Conservation (phyloP, 2,329 filamentous ascomycete species). For the Apiospora arundinis region DNA sequence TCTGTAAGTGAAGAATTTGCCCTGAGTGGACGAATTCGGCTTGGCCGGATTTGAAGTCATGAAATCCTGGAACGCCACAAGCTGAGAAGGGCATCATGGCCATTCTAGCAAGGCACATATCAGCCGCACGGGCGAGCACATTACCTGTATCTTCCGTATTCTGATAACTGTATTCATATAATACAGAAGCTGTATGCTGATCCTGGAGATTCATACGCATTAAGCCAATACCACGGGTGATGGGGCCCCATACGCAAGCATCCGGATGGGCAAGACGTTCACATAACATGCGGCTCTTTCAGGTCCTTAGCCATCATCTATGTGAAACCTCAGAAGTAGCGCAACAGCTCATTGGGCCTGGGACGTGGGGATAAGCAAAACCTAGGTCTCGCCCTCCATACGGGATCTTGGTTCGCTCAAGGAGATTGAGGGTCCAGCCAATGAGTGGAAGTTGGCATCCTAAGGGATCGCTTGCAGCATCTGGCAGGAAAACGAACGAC, state of each 20-base stretch:
- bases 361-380: neutral
- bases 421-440: neutral
- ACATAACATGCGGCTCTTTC: neutral
- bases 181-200: neutral
- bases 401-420: neutral
- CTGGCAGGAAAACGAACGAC: neutral
- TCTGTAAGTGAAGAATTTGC: neutral
- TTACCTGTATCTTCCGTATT: neutral
- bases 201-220: neutral
- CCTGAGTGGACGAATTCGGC: neutral
- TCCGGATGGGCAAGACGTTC: neutral
- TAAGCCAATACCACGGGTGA: neutral
- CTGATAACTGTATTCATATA: neutral
- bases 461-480: neutral
- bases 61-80: slow-evolving; percentile 3
- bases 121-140: slow-evolving; percentile 2
- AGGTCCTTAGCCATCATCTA: neutral
- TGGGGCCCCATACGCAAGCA: neutral
- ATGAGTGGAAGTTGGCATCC: neutral
- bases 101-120: neutral
- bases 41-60: neutral
- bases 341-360: neutral
- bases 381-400: neutral
- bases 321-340: neutral
- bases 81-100: neutral